Evolutionary conservation across 768 basidiomycete species (phyloP).

Genomic region (Trametes cingulata): DNA sequence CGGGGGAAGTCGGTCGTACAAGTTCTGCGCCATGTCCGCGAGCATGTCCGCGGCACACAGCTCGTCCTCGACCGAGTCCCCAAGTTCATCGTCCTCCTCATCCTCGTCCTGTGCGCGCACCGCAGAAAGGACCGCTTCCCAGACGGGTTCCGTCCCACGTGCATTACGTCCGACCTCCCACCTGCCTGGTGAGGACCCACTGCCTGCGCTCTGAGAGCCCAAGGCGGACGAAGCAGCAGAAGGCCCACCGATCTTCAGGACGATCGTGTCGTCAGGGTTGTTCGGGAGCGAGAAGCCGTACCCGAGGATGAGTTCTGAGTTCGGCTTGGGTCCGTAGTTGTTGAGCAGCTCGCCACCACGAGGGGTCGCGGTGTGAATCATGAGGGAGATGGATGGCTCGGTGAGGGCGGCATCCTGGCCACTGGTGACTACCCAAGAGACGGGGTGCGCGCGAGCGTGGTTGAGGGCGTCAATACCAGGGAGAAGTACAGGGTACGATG

Average conservation of each 20-base stretch:
- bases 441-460: conserved; percentile 75
- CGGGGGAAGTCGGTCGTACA: conserved; percentile 52
- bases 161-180: conserved; percentile 69
- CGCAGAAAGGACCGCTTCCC: conserved; percentile 51
- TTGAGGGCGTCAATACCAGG: conserved; percentile 89
- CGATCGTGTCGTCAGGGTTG: conserved; percentile 87
- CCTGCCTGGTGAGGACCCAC: conserved; percentile 27
- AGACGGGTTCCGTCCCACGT: conserved; percentile 55
- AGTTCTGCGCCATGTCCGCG: conserved; percentile 61
- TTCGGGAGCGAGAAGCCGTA: conserved; percentile 83
- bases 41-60: conserved; percentile 68
- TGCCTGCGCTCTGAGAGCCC: background rate
- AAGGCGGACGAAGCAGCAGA: conserved; percentile 6
- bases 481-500: conserved; percentile 75
- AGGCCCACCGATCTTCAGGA: conserved; percentile 69
- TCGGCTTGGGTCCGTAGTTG: conserved; percentile 92
- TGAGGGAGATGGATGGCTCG: conserved; percentile 56
- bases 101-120: conserved; percentile 31
- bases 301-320: conserved; percentile 85
- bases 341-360: conserved; percentile 70
- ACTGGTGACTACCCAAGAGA: conserved; percentile 72
- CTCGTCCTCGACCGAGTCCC: conserved; percentile 51
- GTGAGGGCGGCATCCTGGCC: background rate
- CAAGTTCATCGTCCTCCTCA: conserved; percentile 27
- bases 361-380: conserved; percentile 47